phyloP scores from a whole-genome alignment of 371 early-diverging fungal genomes.

The Rhizopus microsporus region DNA sequence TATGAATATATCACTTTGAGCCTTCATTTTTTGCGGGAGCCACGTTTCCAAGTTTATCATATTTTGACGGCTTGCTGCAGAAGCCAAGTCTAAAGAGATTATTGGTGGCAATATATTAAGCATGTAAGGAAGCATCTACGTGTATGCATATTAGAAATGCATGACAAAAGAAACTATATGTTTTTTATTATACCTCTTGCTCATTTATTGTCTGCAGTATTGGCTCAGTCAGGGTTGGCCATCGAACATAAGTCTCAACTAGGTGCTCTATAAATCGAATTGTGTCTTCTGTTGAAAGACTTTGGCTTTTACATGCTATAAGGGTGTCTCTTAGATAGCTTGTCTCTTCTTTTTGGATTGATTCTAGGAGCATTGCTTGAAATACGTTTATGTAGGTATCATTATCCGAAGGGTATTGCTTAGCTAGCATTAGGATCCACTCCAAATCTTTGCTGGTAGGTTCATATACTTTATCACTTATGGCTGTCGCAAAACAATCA shows the following conservation, averaged over 20 bases:
- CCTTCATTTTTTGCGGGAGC: constrained; percentile 69
- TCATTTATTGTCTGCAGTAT: constrained; percentile 83
- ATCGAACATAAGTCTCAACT: constrained; percentile 70
- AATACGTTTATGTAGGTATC: constrained; percentile 11
- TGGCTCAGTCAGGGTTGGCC: constrained; percentile 67
- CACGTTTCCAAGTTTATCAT: constrained; percentile 83
- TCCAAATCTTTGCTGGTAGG: constrained; percentile 23
- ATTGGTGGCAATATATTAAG: constrained; percentile 68
- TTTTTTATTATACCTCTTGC: constrained; percentile 55
- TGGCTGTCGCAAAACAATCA: constrained; percentile 10
- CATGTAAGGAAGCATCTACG: constrained; percentile 67
- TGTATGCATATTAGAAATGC: background rate
- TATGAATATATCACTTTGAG: constrained; percentile 68
- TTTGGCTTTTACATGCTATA: background rate
- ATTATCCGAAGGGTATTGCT: constrained; percentile 18
- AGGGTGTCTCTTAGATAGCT: background rate
- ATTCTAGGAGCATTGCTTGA: constrained; percentile 10
- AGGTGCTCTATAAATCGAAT: background rate
- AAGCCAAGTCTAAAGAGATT: constrained; percentile 82
- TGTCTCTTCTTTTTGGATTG: background rate
- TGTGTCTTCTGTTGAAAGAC: background rate
- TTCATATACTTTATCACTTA: constrained; percentile 12
- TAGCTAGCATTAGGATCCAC: constrained; percentile 10
- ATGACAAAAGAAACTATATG: background rate
- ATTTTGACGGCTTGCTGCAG: constrained; percentile 75